Evolutionary conservation across 2,329 filamentous ascomycete genomes (phyloP).

Genomic region (Alternaria tenuissima): DNA sequence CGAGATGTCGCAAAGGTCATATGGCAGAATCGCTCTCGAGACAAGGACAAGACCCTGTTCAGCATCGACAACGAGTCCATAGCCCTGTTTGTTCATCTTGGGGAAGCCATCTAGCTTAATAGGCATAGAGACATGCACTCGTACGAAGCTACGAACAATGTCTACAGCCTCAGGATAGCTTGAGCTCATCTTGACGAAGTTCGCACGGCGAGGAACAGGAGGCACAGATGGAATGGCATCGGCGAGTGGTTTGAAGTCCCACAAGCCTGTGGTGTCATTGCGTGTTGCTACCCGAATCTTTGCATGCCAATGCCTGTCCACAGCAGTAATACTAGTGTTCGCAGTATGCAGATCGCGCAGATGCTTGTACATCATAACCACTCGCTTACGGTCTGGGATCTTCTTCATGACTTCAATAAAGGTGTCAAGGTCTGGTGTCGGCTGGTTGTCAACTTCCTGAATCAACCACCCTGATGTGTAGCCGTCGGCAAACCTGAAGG

Average conservation of each 20-base stretch:
- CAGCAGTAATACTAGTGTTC: constrained; percentile 88
- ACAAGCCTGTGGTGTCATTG: constrained; percentile 88
- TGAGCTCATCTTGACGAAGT: constrained; percentile 91
- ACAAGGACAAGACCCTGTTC: constrained; percentile 95
- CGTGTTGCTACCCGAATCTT: constrained; percentile 93
- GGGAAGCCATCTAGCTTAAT: constrained; percentile 98
- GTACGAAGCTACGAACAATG: constrained; percentile 92
- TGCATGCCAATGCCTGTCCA: constrained; percentile 94
- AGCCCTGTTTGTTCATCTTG: constrained; percentile 90
- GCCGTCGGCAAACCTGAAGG: constrained; percentile 89
- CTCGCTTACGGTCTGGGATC: constrained; percentile 81
- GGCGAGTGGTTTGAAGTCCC: constrained; percentile 90
- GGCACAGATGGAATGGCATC: constrained; percentile 79
- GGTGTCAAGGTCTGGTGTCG: constrained; percentile 83
- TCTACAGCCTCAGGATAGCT: constrained; percentile 90
- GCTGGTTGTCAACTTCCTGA: constrained; percentile 89
- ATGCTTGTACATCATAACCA: constrained; percentile 96
- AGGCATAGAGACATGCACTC: constrained; percentile 91
- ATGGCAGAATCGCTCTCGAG: constrained; percentile 91
- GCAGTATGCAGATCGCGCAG: constrained; percentile 92
- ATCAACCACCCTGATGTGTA: constrained; percentile 93
- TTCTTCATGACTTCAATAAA: constrained; percentile 91
- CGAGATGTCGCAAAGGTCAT: constrained; percentile 95
- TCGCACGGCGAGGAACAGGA: constrained; percentile 77
- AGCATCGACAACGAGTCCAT: constrained; percentile 96